These are phyloP conservation scores for Leccinum rimulosum DNA, from an alignment of 768 basidiomycete genomes.

Conservation along the genomic window DNA sequence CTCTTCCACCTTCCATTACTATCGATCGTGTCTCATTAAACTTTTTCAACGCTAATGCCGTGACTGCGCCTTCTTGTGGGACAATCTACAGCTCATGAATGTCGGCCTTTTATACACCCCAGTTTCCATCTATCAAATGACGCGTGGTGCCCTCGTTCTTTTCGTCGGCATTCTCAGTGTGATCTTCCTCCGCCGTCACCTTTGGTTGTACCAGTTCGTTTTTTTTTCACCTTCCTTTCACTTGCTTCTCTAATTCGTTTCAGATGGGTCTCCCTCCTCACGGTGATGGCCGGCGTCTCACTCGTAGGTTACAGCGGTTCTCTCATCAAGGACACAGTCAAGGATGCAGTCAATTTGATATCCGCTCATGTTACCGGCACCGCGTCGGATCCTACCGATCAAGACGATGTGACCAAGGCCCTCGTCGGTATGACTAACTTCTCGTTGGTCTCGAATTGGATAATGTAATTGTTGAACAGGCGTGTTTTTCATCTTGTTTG, in stretches of 20 bases:
- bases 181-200: conserved; percentile 79
- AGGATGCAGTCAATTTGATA: conserved; percentile 36
- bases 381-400: conserved; percentile 46
- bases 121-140: conserved; percentile 98
- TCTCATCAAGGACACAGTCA: conserved; percentile 72
- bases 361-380: conserved; percentile 25
- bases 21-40: conserved; percentile 5
- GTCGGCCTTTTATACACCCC: conserved; percentile 94
- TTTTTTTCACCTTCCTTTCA: conserved; percentile 3
- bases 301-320: conserved; percentile 90
- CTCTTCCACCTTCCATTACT: conserved; percentile 9
- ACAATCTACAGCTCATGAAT: conserved; percentile 72
- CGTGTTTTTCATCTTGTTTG: conserved; percentile 88
- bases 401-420: conserved; percentile 65
- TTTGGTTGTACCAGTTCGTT: conserved; percentile 82
- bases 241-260: conserved; percentile 1
- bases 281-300: conserved; percentile 83
- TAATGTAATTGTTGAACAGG: conserved; percentile 44
- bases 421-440: conserved; percentile 55
- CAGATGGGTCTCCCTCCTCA: conserved; percentile 88
- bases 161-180: conserved; percentile 93
- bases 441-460: conserved; percentile 11
- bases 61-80: conserved; percentile 10
- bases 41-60: conserved; percentile 18
- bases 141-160: conserved; percentile 85